phyloP scores from a whole-genome alignment of 1,139 yeast genomes.

The Yamadazyma sp. region DNA sequence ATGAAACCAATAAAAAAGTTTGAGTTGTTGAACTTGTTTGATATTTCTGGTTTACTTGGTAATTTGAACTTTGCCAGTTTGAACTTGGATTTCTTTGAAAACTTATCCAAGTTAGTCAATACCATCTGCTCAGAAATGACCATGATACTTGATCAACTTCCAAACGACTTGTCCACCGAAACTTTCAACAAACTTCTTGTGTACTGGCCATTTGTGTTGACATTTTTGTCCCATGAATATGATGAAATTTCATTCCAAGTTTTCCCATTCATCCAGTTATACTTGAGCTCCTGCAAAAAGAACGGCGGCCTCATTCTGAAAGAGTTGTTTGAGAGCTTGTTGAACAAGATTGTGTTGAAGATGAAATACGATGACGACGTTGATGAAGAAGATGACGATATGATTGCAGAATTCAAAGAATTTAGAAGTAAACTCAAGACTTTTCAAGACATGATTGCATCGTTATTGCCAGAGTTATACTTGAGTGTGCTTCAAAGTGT shows the following conservation, averaged over 20 bases:
- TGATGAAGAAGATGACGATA: conserved; percentile 63
- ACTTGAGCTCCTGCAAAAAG: conserved; percentile 69
- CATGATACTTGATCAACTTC: conserved; percentile 51
- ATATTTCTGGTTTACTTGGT: conserved; percentile 57
- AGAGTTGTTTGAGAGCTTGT: conserved; percentile 60
- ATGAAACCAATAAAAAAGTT: conserved; percentile 89
- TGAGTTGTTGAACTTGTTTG: conserved; percentile 68
- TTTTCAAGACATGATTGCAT: conserved; percentile 84
- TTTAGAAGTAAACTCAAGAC: conserved; percentile 69
- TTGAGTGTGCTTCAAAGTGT: conserved; percentile 67
- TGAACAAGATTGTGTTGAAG: conserved; percentile 71
- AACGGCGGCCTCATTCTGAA: conserved; percentile 32
- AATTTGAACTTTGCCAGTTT: conserved; percentile 4
- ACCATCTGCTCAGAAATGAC: conserved; percentile 76
- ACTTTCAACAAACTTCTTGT: conserved; percentile 30
- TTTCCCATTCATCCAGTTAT: conserved; percentile 76
- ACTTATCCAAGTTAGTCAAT: conserved; percentile 71
- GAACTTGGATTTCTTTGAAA: conserved; percentile 67
- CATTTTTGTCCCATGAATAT: conserved; percentile 74
- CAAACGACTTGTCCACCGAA: conserved; percentile 41
- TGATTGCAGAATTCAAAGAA: conserved; percentile 76
- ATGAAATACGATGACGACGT: conserved; percentile 79
- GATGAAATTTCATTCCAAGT: conserved; percentile 87
- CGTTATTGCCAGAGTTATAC: conserved; percentile 70
- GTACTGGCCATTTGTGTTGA: conserved; percentile 72